phyloP scores from a whole-genome alignment of 768 basidiomycete species.

The Candolleomyces aberdarensis region DNA sequence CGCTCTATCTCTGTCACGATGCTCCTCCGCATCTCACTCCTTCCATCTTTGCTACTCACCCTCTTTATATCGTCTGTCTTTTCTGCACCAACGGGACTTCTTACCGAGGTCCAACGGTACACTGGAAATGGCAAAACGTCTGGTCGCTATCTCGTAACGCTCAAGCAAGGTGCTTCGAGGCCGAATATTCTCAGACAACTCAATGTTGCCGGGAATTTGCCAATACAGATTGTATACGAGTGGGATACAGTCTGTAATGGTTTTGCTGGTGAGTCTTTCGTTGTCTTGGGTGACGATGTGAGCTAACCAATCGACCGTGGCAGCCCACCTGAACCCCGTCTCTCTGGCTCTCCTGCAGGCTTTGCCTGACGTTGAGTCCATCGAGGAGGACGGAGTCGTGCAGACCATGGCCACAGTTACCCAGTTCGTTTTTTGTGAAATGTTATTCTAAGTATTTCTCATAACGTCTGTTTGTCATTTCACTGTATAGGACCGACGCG shows the following conservation, averaged over 20 bases:
- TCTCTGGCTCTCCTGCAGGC: slow-evolving; percentile 22
- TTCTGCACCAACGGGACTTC: too few species aligned
- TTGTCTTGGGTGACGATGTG: neutral
- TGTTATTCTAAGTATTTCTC: neutral
- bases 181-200: too few species aligned
- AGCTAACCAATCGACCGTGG: slow-evolving; percentile 14
- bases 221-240: neutral
- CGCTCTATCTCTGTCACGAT: neutral
- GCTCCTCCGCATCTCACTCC: too few species aligned
- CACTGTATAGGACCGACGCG: slow-evolving; percentile 27
- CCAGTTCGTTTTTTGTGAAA: neutral
- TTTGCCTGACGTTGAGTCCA: slow-evolving; percentile 20
- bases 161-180: too few species aligned
- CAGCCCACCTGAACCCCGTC: slow-evolving; percentile 20
- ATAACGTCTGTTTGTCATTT: neutral
- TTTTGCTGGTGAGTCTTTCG: slow-evolving; percentile 6
- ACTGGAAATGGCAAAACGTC: too few species aligned
- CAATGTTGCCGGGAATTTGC: neutral
- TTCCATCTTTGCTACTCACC: too few species aligned
- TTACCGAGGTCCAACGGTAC: too few species aligned
- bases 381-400: slow-evolving; percentile 27
- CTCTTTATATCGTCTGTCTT: too few species aligned
- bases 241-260: slow-evolving; percentile 7
- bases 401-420: slow-evolving; percentile 6
- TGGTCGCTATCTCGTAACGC: too few species aligned